phyloP scores from a whole-genome alignment of 495 filamentous ascomycete species.

The Penicillium pulvis region DNA sequence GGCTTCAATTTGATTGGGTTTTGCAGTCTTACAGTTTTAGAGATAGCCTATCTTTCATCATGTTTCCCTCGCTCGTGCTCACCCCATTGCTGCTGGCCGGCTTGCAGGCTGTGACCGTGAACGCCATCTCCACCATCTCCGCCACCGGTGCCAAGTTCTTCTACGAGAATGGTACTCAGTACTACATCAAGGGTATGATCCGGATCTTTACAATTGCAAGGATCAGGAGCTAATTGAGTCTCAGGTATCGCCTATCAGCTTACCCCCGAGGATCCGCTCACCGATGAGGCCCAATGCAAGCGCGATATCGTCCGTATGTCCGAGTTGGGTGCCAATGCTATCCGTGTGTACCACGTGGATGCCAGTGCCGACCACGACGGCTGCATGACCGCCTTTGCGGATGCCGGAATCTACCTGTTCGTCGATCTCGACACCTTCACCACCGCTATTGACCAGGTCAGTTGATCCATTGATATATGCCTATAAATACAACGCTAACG shows the following conservation, averaged over 20 bases:
- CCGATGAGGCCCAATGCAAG: conserved; percentile 73
- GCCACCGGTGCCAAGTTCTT: conserved; percentile 85
- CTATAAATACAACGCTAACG: neutral
- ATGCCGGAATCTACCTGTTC: conserved; percentile 77
- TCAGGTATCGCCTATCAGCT: conserved; percentile 74
- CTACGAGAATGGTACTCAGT: conserved; percentile 72
- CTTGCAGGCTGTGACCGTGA: conserved; percentile 28
- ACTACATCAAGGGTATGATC: conserved; percentile 73
- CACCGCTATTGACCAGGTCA: conserved; percentile 73
- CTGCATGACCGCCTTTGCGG: conserved; percentile 69
- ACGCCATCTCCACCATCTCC: conserved; percentile 58
- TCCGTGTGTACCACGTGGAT: conserved; percentile 90
- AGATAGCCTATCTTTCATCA: conserved; percentile 17
- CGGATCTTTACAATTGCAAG: neutral
- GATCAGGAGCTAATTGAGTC: conserved; percentile 13
- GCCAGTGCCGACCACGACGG: conserved; percentile 67
- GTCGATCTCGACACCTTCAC: conserved; percentile 84
- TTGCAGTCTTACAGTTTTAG: conserved; percentile 11
- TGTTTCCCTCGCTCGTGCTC: conserved; percentile 29
- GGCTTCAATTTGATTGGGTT: neutral
- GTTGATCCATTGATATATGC: conserved; percentile 17
- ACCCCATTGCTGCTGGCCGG: conserved; percentile 34
- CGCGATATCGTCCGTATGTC: conserved; percentile 79
- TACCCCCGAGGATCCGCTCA: conserved; percentile 69
- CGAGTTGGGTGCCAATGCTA: conserved; percentile 76